phyloP scores from a whole-genome alignment of 106 monocot species.

The Xerophyta viscosa region DNA sequence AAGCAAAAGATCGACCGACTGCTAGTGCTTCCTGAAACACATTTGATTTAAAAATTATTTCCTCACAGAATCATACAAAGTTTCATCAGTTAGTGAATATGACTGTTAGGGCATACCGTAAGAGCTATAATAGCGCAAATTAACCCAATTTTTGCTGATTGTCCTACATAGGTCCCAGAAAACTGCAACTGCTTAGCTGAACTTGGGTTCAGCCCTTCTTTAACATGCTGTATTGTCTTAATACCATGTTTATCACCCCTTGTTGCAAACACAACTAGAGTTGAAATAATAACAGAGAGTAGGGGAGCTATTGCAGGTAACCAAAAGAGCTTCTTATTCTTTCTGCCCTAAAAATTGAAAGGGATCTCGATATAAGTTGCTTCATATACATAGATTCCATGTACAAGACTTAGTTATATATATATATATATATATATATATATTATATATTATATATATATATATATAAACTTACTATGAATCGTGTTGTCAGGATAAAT shows the following conservation, averaged over 20 bases:
- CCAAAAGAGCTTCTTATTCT: slow-evolving; percentile 69
- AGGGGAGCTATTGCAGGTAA: slow-evolving; percentile 64
- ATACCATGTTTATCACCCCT: slow-evolving; percentile 70
- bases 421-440: too few species aligned
- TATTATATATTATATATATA: too few species aligned
- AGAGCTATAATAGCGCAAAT: slow-evolving; percentile 70
- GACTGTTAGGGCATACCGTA: slow-evolving; percentile 30
- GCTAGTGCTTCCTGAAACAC: slow-evolving; percentile 75
- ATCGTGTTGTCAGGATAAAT: slow-evolving; percentile 60
- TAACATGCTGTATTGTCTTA: slow-evolving; percentile 59
- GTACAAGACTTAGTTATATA: too few species aligned
- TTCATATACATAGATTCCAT: too few species aligned
- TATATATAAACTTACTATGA: slow-evolving; percentile 91
- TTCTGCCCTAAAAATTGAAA: slow-evolving; percentile 42
- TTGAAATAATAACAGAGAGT: slow-evolving; percentile 69
- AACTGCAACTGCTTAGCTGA: slow-evolving; percentile 57
- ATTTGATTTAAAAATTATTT: not conserved
- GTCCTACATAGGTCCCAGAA: slow-evolving; percentile 24
- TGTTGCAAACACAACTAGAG: slow-evolving; percentile 48
- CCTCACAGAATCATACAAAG: too few species aligned
- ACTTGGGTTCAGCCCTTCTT: slow-evolving; percentile 68
- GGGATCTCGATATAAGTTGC: too few species aligned
- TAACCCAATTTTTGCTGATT: slow-evolving; percentile 67
- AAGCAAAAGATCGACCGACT: slow-evolving; percentile 77
- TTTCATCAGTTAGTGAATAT: too few species aligned